Evolutionary conservation across 345 rosid genomes (phyloP).

Genomic region (Euclidium syriacum): DNA sequence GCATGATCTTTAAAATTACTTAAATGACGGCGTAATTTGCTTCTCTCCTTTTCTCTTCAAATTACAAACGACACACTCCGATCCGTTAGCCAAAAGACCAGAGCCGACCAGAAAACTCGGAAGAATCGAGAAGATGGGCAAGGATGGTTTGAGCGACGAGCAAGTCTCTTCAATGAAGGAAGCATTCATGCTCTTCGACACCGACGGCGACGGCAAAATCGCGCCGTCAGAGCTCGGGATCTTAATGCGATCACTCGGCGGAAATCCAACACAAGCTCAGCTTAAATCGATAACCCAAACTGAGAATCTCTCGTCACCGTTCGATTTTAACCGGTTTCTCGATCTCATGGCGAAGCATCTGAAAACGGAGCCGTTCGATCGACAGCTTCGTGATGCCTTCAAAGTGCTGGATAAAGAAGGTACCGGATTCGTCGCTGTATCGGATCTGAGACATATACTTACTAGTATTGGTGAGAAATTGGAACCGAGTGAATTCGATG

Average conservation of each 20-base stretch:
- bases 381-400: conserved; percentile 90
- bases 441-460: conserved; percentile 84
- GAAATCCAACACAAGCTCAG: conserved; percentile 86
- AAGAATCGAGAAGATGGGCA: conserved; percentile 43
- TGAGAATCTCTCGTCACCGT: conserved; percentile 69
- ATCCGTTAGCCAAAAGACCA: background rate
- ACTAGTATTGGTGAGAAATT: conserved; percentile 87
- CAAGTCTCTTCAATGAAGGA: conserved; percentile 91
- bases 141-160: conserved; percentile 66
- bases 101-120: background rate
- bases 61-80: background rate
- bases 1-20: background rate
- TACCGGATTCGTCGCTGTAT: conserved; percentile 74
- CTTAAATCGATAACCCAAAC: conserved; percentile 56
- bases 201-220: conserved; percentile 85
- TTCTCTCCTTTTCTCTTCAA: background rate
- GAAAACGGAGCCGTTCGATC: conserved; percentile 85
- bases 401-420: conserved; percentile 80
- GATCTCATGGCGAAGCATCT: conserved; percentile 87
- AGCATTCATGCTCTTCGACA: conserved; percentile 88
- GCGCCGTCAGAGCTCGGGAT: conserved; percentile 85
- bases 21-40: background rate
- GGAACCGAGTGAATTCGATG: conserved; percentile 78
- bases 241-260: conserved; percentile 90
- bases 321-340: conserved; percentile 74